A percentile compares a stretch with the other conserved stretches of the same genome.
Evolutionary conservation across 176 grass and related monocot genomes (phyloP).

Genomic region (Oryza meridionalis): DNA sequence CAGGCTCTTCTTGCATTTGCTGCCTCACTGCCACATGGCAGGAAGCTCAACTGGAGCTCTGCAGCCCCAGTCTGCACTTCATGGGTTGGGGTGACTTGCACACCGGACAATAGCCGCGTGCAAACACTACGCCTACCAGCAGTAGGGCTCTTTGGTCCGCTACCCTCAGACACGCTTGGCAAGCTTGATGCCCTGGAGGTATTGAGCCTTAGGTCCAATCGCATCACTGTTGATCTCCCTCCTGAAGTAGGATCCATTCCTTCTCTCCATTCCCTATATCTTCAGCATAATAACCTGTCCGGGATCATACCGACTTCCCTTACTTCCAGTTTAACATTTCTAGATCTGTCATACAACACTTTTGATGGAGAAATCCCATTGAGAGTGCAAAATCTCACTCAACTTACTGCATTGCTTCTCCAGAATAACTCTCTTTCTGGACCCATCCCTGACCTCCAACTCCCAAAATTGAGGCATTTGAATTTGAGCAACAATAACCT

Average conservation of each 20-base stretch:
- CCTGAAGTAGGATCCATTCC: constrained; percentile 88
- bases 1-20: constrained; percentile 91
- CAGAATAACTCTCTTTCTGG: constrained; percentile 97
- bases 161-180: constrained; percentile 77
- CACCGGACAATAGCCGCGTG: constrained; percentile 66
- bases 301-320: constrained; percentile 87
- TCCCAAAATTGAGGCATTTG: constrained; percentile 80
- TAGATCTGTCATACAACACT: constrained; percentile 93
- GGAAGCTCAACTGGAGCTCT: constrained; percentile 87
- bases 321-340: constrained; percentile 72
- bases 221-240: constrained; percentile 78
- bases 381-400: constrained; percentile 78
- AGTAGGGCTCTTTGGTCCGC: constrained; percentile 80
- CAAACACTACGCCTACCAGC: constrained; percentile 71
- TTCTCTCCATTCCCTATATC: constrained; percentile 86
- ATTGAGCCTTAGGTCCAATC: constrained; percentile 91
- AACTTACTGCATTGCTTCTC: constrained; percentile 78
- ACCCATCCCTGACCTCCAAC: constrained; percentile 70
- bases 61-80: constrained; percentile 68
- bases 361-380: constrained; percentile 83
- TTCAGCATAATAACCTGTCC: constrained; percentile 93
- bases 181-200: constrained; percentile 92
- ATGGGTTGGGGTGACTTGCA: constrained; percentile 91
- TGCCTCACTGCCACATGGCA: constrained; percentile 73
- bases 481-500: constrained; percentile 98